Evolutionary conservation across 768 basidiomycete species (phyloP).

Genomic region (Leccinum truebloodii): DNA sequence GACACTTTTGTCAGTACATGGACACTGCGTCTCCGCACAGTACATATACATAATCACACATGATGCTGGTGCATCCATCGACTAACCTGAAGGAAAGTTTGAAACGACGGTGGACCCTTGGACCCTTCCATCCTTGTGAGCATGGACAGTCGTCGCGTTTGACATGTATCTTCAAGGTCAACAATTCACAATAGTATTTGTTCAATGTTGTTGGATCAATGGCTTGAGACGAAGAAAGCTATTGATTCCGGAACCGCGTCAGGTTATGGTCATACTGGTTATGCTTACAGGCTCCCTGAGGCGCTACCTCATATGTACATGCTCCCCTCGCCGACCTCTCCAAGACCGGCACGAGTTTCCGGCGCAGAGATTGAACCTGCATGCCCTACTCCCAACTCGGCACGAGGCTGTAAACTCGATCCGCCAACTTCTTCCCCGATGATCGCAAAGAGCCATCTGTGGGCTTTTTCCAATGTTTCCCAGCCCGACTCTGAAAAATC

Average conservation of each 20-base stretch:
- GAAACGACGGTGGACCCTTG: too few species aligned
- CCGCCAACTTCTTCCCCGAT: conserved; percentile 27
- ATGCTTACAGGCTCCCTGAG: neutral
- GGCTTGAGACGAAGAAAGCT: neutral
- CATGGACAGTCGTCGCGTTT: neutral
- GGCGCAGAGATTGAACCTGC: neutral
- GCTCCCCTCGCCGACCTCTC: conserved; percentile 46
- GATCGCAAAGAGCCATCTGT: conserved; percentile 38
- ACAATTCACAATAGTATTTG: neutral
- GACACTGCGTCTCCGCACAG: neutral
- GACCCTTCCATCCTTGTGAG: neutral
- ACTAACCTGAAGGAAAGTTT: neutral
- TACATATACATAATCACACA: neutral
- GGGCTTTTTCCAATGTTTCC: conserved; percentile 34
- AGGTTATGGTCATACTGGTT: neutral
- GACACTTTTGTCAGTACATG: neutral
- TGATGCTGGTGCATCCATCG: neutral
- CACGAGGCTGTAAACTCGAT: conserved; percentile 8
- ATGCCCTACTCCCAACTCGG: conserved; percentile 16
- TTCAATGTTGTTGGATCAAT: neutral
- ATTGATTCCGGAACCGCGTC: neutral
- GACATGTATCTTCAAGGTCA: neutral
- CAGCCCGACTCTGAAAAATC: conserved; percentile 36
- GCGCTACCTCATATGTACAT: conserved; percentile 48
- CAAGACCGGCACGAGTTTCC: conserved; percentile 14